Evolutionary conservation across 2,329 filamentous ascomycete genomes (phyloP).

Genomic region (Diaporthe destruens): DNA sequence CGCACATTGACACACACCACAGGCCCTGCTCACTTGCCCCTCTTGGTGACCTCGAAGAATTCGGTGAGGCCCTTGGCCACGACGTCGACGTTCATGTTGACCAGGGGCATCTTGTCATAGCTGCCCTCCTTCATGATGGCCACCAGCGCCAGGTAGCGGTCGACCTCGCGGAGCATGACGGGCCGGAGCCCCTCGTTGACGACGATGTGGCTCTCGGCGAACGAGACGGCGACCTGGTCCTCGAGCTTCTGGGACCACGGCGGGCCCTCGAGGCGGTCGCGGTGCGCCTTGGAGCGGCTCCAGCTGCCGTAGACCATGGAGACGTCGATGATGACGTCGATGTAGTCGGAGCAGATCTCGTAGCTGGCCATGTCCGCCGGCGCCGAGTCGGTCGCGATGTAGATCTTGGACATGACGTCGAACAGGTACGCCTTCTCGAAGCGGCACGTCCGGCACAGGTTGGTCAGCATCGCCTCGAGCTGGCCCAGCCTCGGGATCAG

Average conservation of each 20-base stretch:
- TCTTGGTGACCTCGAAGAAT: slow-evolving; percentile 81
- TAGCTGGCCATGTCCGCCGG: slow-evolving; percentile 96
- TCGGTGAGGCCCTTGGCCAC: slow-evolving; percentile 83
- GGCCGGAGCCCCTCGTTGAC: slow-evolving; percentile 73
- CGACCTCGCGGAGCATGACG: slow-evolving; percentile 77
- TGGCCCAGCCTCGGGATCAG: slow-evolving; percentile 93
- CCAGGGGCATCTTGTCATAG: slow-evolving; percentile 83
- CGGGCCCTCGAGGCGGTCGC: slow-evolving; percentile 68
- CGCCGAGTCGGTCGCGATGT: slow-evolving; percentile 94
- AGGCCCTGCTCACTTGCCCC: slow-evolving; percentile 55
- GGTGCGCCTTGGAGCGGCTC: slow-evolving; percentile 67
- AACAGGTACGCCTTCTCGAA: slow-evolving; percentile 99
- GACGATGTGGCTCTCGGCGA: slow-evolving; percentile 77
- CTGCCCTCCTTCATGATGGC: slow-evolving; percentile 89
- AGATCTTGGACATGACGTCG: slow-evolving; percentile 97
- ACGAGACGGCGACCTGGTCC: slow-evolving; percentile 74
- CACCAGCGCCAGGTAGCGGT: slow-evolving; percentile 82
- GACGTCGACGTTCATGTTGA: slow-evolving; percentile 89
- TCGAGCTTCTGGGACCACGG: slow-evolving; percentile 73
- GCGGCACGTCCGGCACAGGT: slow-evolving; percentile 90
- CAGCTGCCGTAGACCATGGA: slow-evolving; percentile 93
- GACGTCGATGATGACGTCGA: slow-evolving; percentile 97
- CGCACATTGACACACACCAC: not conserved
- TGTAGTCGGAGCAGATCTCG: slow-evolving; percentile 98
- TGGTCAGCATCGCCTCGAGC: slow-evolving; percentile 93